Evolutionary conservation across 768 basidiomycete species (phyloP).

Genomic region (Suillus bovinus): DNA sequence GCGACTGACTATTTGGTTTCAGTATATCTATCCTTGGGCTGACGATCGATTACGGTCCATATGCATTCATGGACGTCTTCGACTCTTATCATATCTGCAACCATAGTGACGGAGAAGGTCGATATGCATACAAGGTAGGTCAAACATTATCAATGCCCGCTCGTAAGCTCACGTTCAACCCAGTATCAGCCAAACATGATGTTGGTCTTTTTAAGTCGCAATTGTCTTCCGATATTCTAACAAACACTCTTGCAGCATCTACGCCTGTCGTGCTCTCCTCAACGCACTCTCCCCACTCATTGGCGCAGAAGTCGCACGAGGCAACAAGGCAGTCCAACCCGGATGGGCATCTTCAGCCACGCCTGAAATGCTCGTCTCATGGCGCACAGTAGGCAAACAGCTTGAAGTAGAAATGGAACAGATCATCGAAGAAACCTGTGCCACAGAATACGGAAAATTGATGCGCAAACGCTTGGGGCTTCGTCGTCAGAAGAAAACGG

Average conservation of each 20-base stretch:
- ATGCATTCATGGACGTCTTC: conserved; percentile 94
- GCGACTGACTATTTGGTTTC: conserved; percentile 13
- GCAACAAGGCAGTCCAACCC: conserved; percentile 43
- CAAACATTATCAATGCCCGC: not conserved
- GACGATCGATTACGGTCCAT: conserved; percentile 86
- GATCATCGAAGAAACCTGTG: conserved; percentile 57
- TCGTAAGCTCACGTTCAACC: conserved; percentile 9
- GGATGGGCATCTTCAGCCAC: conserved; percentile 66
- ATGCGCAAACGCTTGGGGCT: conserved; percentile 88
- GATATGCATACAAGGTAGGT: conserved; percentile 69
- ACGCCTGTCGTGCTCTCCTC: conserved; percentile 77
- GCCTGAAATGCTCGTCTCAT: conserved; percentile 56
- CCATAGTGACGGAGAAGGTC: conserved; percentile 75
- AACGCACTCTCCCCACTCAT: conserved; percentile 81
- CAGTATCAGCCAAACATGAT: conserved; percentile 81
- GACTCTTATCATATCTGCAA: conserved; percentile 88
- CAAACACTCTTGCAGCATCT: conserved; percentile 50
- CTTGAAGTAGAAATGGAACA: conserved; percentile 61
- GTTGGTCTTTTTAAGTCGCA: conserved; percentile 39
- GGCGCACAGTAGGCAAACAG: conserved; percentile 58
- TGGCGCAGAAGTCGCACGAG: conserved; percentile 70
- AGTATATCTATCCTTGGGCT: conserved; percentile 75
- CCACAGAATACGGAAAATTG: conserved; percentile 61
- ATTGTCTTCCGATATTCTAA: not conserved
- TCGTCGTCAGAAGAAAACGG: conserved; percentile 49